Conservation (phyloP, 352 stramenopile genomes). For the Globisporangium sylvaticum region DNA sequence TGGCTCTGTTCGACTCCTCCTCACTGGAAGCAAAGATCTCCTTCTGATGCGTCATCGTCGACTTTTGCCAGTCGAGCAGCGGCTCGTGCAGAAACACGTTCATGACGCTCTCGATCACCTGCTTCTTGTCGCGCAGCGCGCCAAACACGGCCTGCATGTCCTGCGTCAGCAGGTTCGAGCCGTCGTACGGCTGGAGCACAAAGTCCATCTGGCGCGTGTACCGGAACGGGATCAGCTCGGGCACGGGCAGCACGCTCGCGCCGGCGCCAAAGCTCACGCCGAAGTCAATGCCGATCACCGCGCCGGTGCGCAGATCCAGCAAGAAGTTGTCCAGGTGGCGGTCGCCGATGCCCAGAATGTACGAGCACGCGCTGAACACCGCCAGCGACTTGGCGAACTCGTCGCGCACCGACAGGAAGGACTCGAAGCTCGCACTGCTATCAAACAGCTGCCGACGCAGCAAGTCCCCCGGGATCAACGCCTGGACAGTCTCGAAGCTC, state of each 20-base stretch:
- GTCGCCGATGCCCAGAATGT: constrained; percentile 90
- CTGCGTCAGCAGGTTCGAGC: constrained; percentile 55
- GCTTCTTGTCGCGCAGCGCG: constrained; percentile 73
- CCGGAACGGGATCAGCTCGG: constrained; percentile 89
- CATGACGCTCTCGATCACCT: constrained; percentile 87
- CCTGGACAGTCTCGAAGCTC: constrained; percentile 57
- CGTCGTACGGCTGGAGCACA: constrained; percentile 71
- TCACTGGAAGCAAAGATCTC: constrained; percentile 39
- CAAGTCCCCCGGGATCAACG: constrained; percentile 67
- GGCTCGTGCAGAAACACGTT: constrained; percentile 91
- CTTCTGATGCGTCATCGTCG: constrained; percentile 55
- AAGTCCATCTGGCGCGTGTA: constrained; percentile 79
- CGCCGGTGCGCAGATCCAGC: constrained; percentile 64
- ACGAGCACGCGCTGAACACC: constrained; percentile 83
- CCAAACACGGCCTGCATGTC: constrained; percentile 86
- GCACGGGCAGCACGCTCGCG: constrained; percentile 78
- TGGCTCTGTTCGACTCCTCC: constrained; percentile 7
- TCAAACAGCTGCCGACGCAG: constrained; percentile 72
- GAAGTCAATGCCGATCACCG: constrained; percentile 90
- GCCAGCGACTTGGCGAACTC: constrained; percentile 83
- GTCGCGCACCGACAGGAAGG: constrained; percentile 79
- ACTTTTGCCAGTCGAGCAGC: constrained; percentile 88
- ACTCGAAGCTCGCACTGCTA: constrained; percentile 68
- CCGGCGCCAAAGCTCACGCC: constrained; percentile 89
- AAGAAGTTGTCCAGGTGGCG: constrained; percentile 91